Conservation (phyloP, 495 filamentous ascomycete species). For the Tetracladium marchalianum region DNA sequence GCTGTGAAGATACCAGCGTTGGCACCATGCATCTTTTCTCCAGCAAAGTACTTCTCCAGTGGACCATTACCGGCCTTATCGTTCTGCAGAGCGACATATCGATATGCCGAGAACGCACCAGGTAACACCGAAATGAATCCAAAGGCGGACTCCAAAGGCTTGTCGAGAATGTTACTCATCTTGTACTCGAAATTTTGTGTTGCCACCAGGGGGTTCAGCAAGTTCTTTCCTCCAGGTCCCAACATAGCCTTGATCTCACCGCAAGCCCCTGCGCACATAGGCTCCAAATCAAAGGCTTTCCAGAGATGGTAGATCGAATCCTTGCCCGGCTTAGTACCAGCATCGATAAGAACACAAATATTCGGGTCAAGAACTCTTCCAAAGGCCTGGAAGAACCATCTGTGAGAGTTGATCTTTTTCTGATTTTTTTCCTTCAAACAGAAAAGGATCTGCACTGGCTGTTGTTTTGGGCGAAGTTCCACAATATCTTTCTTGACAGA, state of each 20-base stretch:
- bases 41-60: slow-evolving; percentile 92
- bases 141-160: slow-evolving; percentile 94
- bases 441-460: slow-evolving; percentile 94
- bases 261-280: slow-evolving; percentile 93
- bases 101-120: slow-evolving; percentile 96
- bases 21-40: slow-evolving; percentile 93
- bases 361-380: slow-evolving; percentile 88
- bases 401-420: slow-evolving; percentile 99
- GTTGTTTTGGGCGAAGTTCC: slow-evolving; percentile 61
- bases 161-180: slow-evolving; percentile 99
- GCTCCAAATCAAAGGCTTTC: slow-evolving; percentile 97
- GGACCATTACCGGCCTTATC: slow-evolving; percentile 90
- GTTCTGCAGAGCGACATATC: slow-evolving; percentile 89
- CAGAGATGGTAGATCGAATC: slow-evolving; percentile 95
- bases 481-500: slow-evolving; percentile 85
- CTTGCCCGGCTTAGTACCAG: slow-evolving; percentile 85
- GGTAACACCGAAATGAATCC: slow-evolving; percentile 96
- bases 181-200: slow-evolving; percentile 99
- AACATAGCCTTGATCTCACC: slow-evolving; percentile 99
- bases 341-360: slow-evolving; percentile 93
- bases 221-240: slow-evolving; percentile 72
- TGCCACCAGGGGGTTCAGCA: slow-evolving; percentile 89
- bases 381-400: slow-evolving; percentile 99
- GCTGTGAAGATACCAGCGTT: slow-evolving; percentile 97
- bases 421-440: slow-evolving; percentile 99